A percentile compares a stretch with the other conserved stretches of the same genome.
These are phyloP conservation scores for Hanseniaspora nectarophila DNA, from an alignment of 805 yeast species.

Conservation along the genomic window DNA sequence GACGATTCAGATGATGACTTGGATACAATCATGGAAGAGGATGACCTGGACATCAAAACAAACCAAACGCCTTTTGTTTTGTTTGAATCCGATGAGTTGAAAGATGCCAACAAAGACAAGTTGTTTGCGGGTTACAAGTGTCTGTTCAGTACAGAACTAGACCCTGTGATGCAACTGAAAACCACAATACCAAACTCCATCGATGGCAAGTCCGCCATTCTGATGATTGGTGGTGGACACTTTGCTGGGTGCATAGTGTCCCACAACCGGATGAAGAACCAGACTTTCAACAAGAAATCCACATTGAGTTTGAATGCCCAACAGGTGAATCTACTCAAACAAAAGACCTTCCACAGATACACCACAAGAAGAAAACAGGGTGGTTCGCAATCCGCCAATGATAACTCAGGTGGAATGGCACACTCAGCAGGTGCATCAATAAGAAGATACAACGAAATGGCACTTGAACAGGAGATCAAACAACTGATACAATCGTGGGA, in stretches of 20 bases:
- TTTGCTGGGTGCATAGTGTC: conserved; percentile 90
- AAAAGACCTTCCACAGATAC: conserved; percentile 85
- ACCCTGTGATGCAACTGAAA: conserved; percentile 40
- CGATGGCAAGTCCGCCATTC: conserved; percentile 50
- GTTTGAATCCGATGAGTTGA: conserved; percentile 40
- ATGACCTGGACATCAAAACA: conserved; percentile 39
- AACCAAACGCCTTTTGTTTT: conserved; percentile 60
- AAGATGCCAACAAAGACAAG: conserved; percentile 26
- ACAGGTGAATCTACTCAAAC: conserved; percentile 52
- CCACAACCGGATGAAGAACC: conserved; percentile 47
- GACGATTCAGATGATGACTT: conserved; percentile 23
- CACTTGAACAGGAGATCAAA: conserved; percentile 65
- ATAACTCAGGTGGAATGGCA: conserved; percentile 87
- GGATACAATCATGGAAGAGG: conserved; percentile 20
- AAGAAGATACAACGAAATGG: conserved; percentile 81
- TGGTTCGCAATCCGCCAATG: conserved; percentile 89
- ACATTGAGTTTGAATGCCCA: conserved; percentile 44
- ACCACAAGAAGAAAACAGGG: conserved; percentile 96
- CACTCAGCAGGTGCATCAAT: conserved; percentile 88
- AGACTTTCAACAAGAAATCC: conserved; percentile 43
- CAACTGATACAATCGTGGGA: conserved; percentile 59
- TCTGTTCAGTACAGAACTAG: conserved; percentile 37
- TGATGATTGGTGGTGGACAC: conserved; percentile 97
- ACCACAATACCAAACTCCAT: conserved; percentile 18
- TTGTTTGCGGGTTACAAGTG: conserved; percentile 61